Conservation (phyloP, 2,329 filamentous ascomycete species). For the Epichloe elymi region DNA sequence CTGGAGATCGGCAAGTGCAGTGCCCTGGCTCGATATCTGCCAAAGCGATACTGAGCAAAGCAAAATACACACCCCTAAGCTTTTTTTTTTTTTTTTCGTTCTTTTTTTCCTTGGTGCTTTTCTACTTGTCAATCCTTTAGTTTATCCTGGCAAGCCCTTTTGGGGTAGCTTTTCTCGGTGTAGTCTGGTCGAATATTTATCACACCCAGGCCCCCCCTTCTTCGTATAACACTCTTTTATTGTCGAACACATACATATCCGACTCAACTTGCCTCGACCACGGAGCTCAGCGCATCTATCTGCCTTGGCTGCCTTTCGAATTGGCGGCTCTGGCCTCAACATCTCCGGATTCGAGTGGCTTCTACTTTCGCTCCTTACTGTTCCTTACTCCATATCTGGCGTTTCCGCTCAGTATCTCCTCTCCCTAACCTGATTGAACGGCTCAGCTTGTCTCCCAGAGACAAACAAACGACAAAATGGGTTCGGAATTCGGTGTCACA, state of each 20-base stretch:
- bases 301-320: not conserved
- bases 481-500: conserved; percentile 21
- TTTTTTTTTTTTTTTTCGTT: not conserved
- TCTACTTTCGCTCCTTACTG: not conserved
- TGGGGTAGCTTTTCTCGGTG: not conserved
- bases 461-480: conserved; percentile 9
- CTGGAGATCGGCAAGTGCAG: conserved; percentile 1
- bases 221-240: no score
- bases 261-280: not conserved
- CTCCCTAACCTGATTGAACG: not conserved
- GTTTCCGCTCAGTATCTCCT: not conserved
- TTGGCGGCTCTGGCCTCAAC: not conserved
- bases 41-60: not conserved
- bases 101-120: not conserved
- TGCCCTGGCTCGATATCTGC: not conserved
- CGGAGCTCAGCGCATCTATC: not conserved
- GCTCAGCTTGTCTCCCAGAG: not conserved
- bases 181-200: conserved; percentile 3
- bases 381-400: not conserved
- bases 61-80: not conserved
- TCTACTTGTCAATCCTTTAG: not conserved
- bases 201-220: not conserved
- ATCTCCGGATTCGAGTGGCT: not conserved
- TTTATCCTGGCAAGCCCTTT: not conserved
- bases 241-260: no score